phyloP scores from a whole-genome alignment of 352 stramenopile species.

The Phytopythium mirpurense region DNA sequence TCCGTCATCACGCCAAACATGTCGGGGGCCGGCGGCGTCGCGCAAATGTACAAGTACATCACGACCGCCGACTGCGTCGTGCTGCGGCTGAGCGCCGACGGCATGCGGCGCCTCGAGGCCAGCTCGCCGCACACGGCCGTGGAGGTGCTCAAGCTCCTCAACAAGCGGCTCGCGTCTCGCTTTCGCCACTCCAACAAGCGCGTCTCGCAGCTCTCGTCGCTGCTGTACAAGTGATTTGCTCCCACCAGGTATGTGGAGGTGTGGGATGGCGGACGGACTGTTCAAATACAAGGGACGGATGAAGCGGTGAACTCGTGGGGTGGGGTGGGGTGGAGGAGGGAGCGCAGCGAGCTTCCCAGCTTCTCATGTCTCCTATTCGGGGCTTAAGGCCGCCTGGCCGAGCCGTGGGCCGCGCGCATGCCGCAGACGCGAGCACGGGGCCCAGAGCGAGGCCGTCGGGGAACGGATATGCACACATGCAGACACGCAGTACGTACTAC shows the following conservation, averaged over 20 bases:
- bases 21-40: slow-evolving; percentile 12
- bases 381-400: background rate
- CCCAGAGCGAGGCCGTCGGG: background rate
- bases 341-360: background rate
- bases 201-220: slow-evolving; percentile 67
- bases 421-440: background rate
- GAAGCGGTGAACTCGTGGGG: background rate
- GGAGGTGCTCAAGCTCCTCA: slow-evolving; percentile 70
- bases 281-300: background rate
- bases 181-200: slow-evolving; percentile 74
- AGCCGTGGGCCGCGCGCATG: slow-evolving; percentile 4
- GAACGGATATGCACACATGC: slow-evolving; percentile 6
- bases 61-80: slow-evolving; percentile 62
- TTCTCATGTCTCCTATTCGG: background rate
- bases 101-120: slow-evolving; percentile 52
- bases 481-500: slow-evolving; percentile 1
- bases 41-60: slow-evolving; percentile 54
- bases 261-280: background rate
- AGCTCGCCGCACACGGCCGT: slow-evolving; percentile 62
- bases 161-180: slow-evolving; percentile 43
- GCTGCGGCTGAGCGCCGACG: slow-evolving; percentile 45
- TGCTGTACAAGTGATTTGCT: slow-evolving; percentile 75
- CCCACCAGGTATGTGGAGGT: slow-evolving; percentile 4
- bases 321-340: no score
- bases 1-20: slow-evolving; percentile 67